Evolutionary conservation across 1,284 basidiomycete species (phyloP).

Genomic region (Melampsora americana): DNA sequence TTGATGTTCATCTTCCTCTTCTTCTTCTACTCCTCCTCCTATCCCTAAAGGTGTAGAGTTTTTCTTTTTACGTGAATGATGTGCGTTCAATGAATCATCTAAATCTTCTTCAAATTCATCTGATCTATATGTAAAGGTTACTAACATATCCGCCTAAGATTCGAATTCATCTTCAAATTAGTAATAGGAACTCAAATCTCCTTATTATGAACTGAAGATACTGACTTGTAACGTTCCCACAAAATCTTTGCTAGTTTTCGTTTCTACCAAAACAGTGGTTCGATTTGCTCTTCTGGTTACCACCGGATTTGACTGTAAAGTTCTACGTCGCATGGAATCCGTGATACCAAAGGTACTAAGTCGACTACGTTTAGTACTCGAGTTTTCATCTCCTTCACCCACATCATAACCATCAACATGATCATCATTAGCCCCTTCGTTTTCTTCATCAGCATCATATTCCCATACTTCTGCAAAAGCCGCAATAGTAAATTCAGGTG

Average conservation of each 20-base stretch:
- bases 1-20: constrained; percentile 58
- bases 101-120: constrained; percentile 61
- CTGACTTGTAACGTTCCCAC: constrained; percentile 69
- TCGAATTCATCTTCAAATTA: not conserved
- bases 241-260: constrained; percentile 71
- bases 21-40: constrained; percentile 28
- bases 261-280: constrained; percentile 77
- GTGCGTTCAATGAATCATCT: constrained; percentile 52
- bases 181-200: not conserved
- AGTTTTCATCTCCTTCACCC: constrained; percentile 57
- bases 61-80: constrained; percentile 49
- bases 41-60: constrained; percentile 55
- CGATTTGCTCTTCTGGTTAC: constrained; percentile 80
- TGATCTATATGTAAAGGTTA: constrained; percentile 84
- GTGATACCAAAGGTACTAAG: constrained; percentile 57
- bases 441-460: constrained; percentile 63
- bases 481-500: constrained; percentile 71
- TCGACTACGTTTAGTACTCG: constrained; percentile 60
- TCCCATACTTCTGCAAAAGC: constrained; percentile 93
- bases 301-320: constrained; percentile 54
- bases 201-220: constrained; percentile 49
- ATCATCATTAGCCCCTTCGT: constrained; percentile 73
- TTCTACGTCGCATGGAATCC: constrained; percentile 26
- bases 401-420: constrained; percentile 56
- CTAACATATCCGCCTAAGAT: constrained; percentile 78